Evolutionary conservation across 1,284 basidiomycete genomes (phyloP).

Genomic region (Anthracocystis panici-leucophaei): DNA sequence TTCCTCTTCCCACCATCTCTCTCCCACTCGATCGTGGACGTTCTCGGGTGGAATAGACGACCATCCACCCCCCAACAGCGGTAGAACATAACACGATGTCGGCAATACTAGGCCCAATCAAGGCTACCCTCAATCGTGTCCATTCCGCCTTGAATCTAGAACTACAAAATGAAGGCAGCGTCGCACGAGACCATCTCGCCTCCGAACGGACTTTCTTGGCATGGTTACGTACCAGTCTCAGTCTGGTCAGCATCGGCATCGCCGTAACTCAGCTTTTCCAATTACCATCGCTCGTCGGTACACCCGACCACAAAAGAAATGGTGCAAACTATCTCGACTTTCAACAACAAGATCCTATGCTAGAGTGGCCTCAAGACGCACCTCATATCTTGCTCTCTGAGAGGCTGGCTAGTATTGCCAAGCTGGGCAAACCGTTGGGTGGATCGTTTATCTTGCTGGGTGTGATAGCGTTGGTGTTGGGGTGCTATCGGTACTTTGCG

Average conservation of each 20-base stretch:
- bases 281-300: constrained; percentile 56
- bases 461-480: constrained; percentile 51
- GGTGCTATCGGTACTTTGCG: constrained; percentile 57
- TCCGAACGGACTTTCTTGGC: constrained; percentile 69
- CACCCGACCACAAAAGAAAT: neutral
- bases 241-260: constrained; percentile 63
- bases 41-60: neutral
- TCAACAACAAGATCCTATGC: constrained; percentile 12
- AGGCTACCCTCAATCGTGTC: constrained; percentile 17
- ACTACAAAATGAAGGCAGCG: constrained; percentile 66
- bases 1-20: neutral
- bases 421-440: constrained; percentile 60
- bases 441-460: constrained; percentile 60
- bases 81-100: constrained; percentile 18
- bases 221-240: constrained; percentile 69
- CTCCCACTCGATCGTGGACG: too few relatives aligned
- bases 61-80: neutral
- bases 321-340: constrained; percentile 18
- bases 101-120: constrained; percentile 26
- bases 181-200: constrained; percentile 69
- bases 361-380: constrained; percentile 7
- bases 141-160: constrained; percentile 43
- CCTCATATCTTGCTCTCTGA: constrained; percentile 22
- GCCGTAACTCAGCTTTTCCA: constrained; percentile 67
- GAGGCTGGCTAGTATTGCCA: constrained; percentile 33